These are phyloP conservation scores for Aspergillus ochraceus DNA, from an alignment of 2,329 filamentous ascomycete species.

Conservation along the genomic window DNA sequence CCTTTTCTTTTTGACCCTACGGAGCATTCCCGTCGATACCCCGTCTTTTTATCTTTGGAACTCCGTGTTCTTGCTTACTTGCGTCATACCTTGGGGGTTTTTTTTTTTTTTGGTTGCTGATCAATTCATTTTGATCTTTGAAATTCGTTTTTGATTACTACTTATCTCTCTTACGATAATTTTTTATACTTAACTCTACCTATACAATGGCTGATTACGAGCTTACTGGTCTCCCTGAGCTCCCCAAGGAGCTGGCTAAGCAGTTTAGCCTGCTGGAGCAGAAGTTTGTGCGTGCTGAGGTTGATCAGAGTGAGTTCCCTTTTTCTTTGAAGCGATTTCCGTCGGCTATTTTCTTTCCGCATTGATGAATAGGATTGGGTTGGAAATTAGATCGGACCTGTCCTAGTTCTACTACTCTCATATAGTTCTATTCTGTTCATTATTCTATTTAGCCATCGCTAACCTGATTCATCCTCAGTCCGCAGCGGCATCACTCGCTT, in stretches of 20 bases:
- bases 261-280: conserved; percentile 77
- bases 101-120: too few species aligned
- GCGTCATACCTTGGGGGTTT: too few species aligned
- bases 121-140: too few species aligned
- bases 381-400: too few species aligned
- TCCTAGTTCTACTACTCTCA: too few species aligned
- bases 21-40: conserved; percentile 17
- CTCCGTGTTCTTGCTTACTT: too few species aligned
- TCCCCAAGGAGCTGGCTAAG: conserved; percentile 48
- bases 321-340: not conserved
- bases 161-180: too few species aligned
- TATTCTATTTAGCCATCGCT: too few species aligned
- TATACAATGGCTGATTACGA: conserved; percentile 15
- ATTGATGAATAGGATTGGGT: not conserved
- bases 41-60: too few species aligned
- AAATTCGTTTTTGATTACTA: too few species aligned
- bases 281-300: conserved; percentile 80
- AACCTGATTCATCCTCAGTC: not conserved
- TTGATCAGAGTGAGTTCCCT: conserved; percentile 57
- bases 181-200: too few species aligned
- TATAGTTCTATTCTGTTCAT: too few species aligned
- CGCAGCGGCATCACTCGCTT: conserved; percentile 32
- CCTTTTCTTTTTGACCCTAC: not conserved
- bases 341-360: not conserved
- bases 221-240: conserved; percentile 32